Conservation (phyloP, 495 filamentous ascomycete species). For the Trichocladium antarcticum region DNA sequence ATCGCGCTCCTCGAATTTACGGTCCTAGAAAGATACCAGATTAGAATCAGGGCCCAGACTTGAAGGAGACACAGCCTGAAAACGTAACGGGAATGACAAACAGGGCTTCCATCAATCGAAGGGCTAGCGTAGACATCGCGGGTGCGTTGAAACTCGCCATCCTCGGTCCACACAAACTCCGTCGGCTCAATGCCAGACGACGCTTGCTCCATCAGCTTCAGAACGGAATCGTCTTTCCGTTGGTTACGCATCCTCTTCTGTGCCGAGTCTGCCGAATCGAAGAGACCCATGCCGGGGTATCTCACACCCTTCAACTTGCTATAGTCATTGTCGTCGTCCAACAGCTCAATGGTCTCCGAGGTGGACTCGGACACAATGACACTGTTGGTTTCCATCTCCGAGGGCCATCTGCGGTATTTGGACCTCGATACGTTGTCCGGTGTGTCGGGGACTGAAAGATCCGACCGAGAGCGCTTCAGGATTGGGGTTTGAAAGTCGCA, state of each 20-base stretch:
- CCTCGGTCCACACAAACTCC: slow-evolving; percentile 56
- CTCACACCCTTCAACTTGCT: slow-evolving; percentile 60
- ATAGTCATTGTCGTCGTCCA: slow-evolving; percentile 27
- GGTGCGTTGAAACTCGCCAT: slow-evolving; percentile 43
- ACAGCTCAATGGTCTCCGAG: slow-evolving; percentile 19
- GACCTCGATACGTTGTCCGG: slow-evolving; percentile 6
- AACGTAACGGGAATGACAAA: slow-evolving; percentile 16
- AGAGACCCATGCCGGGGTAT: slow-evolving; percentile 80
- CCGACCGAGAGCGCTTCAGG: slow-evolving; percentile 13
- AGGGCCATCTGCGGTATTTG: slow-evolving; percentile 20
- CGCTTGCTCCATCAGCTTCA: slow-evolving; percentile 58
- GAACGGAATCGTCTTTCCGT: slow-evolving; percentile 61
- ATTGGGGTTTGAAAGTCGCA: slow-evolving; percentile 13
- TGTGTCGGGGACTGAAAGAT: slow-evolving; percentile 12
- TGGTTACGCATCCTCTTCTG: slow-evolving; percentile 78
- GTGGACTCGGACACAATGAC: slow-evolving; percentile 21
- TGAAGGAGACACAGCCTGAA: not conserved
- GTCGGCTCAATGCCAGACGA: slow-evolving; percentile 56
- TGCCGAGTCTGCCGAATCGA: slow-evolving; percentile 69
- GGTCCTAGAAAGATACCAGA: slow-evolving; percentile 12
- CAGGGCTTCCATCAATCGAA: slow-evolving; percentile 38
- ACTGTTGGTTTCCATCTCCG: slow-evolving; percentile 26
- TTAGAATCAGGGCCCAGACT: not conserved
- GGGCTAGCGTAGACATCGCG: slow-evolving; percentile 41
- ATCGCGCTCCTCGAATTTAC: slow-evolving; percentile 13